Base-by-base conservation (phyloP, 352 stramenopile genomes). In the Aphanomyces invadans region DNA sequence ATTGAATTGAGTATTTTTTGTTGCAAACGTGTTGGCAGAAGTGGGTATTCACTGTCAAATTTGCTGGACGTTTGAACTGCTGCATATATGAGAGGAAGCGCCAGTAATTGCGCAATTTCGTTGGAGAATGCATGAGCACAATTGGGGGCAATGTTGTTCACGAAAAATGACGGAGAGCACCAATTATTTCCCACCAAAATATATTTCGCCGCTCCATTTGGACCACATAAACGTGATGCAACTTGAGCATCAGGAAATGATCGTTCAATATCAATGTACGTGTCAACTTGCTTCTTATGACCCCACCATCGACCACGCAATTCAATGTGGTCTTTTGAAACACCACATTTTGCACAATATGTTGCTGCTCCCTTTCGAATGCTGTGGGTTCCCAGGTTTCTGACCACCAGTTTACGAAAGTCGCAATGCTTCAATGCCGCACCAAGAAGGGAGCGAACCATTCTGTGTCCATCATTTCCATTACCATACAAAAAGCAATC, bases 281-380 rank as follows among this genome's bases (percentile, higher is more conserved):
- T 48, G 21, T 48, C 39, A n/a, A 48, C 39, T 48, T 48, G 39
- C 39, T 48, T 48, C 39, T 48, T 48, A n/a, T 48, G 39, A 48
- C 39, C 39, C n/a, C 39, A n/a, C 39, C 39, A 48, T n/a, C 39
- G 39, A n/a, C 39, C 39, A 48, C 39, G 1, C 39, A 48, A 48
- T 48, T 48, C 39, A 48, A 48, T 48, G 39, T 48, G 39, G 21
- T 48, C 39, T 48, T 48, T 48, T 15, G 39, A 48, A n/a, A 48
- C 39, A 48, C 39, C 39, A 48, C 39, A 48, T 48, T 48, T 48
- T 0, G 39, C 39, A n/a, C 39, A 48, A n/a, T 48, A n/a, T n/a
- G 39, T 48, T n/a, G 39, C 39, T 48, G 39, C 39, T n/a, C 39
- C 39, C 39, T 48, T 48, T 1, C 39, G 39, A 48, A 48, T 48